Evolutionary conservation across 2,329 filamentous ascomycete genomes (phyloP), one percentile per base, ranked within the genome.

Genomic region (Sclerotinia subarctica): DNA sequence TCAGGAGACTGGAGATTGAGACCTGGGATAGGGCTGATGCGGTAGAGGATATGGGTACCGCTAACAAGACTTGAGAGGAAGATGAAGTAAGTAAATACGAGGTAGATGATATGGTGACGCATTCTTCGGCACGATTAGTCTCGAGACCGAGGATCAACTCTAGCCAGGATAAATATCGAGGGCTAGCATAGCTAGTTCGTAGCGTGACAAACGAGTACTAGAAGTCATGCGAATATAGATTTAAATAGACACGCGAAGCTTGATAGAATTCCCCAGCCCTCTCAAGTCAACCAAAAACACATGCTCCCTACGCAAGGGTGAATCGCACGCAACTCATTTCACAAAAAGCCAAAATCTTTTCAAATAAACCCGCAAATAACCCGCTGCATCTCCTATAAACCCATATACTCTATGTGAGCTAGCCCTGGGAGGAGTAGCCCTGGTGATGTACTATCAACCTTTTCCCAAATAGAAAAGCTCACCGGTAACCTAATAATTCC

Each of bases 11-110:
- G 57, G 94, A 97, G 81, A 82, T 82, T 74, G 82, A 83, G 68
- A 93, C 89, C 44, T 96, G 93, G 92, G 85, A 94, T 78, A 81
- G 87, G 68, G 78, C 81, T 47, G 90, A 86, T 77, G 91, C 91
- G 1, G 85, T 90, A 38, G 92, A 95, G 77, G 89, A 93, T 77
- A 76, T 88, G 68, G 88, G 88, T 80, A 77, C 29, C 2, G 52
- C 44, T 19, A 57, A n/a, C 1, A 47, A 49, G 52, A 15, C 19
- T 26, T 65, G 26, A 65, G 35, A 24, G 44, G n/a, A 24, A 52
- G 1, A 1, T 19, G 32, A 38, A 35, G 29, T 5, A 42, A 35
- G 2, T 26, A 26, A 13, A 26, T 17, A 42, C 13, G 1, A 42
- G 38, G n/a, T 38, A 35, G 3, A 13, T 38, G 15, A 4, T 38